Evolutionary conservation across 1,284 basidiomycete species (phyloP), one percentile per base, ranked within the genome.

Genomic region (Ceratobasidium sp.): DNA sequence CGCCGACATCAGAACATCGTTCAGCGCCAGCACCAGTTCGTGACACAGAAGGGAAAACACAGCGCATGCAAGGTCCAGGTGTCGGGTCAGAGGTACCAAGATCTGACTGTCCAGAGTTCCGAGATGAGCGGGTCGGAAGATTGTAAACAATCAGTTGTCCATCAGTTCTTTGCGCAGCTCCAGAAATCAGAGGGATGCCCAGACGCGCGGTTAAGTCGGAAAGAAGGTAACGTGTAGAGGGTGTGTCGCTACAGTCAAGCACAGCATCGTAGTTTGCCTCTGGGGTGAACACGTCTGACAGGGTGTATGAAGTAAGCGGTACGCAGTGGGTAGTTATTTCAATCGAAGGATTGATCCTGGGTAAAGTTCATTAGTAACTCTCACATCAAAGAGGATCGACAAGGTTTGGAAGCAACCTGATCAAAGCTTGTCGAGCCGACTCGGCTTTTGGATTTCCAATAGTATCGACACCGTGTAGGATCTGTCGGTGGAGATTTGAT

Each of bases 231-330:
- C 98, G 93, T 0, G 96, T 97, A 3, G 93, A 90, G 1, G 94
- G 92, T 80, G 98, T 97, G 85, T 99, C 97, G 1, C 96, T 98
- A 86, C 97, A 99, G 86, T 99, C 98, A 18, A 99, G 87, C 65
- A 99, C 89, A 57, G 98, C 85, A 82, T 95, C 83, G 80, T 6
- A 97, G 86, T n/a, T 94, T 84, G 3, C 84, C 77, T 16, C 89
- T 78, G 0, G 94, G n/a, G 71, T 20, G 44, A 75, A 75, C 44
- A 75, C 60, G 14, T 48, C 48, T 46, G 60, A 44, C 2, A 75
- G 50, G 80, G 94, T 95, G 7, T 85, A 82, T 3, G 93, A 83
- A 0, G 86, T 85, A 41, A 97, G 86, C 0, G 91, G 87, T 20
- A 87, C 82, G 0, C 86, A 83, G 77, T 92, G 85, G 0, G 90